Evolutionary conservation across 140 eudicot species (phyloP).

Genomic region (Anethum foeniculum): DNA sequence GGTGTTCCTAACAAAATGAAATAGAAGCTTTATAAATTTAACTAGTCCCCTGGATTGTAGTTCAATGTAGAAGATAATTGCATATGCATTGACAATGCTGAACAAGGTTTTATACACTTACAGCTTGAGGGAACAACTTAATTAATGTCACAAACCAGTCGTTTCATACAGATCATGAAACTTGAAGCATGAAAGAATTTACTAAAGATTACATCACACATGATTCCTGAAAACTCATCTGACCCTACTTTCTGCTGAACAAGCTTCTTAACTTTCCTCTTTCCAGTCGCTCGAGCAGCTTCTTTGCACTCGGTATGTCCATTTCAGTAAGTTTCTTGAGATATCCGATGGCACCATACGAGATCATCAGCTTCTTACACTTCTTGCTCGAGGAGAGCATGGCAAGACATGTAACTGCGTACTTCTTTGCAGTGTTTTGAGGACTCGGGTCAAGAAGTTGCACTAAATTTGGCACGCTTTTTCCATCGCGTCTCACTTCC

Average conservation of each 20-base stretch:
- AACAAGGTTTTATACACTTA: background rate
- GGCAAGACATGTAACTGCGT: constrained; percentile 54
- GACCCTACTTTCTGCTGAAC: constrained; percentile 55
- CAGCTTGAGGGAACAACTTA: background rate
- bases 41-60: no score
- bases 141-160: background rate
- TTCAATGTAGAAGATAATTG: no score
- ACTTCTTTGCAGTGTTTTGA: constrained; percentile 79
- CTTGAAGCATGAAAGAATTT: background rate
- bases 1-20: no score
- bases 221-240: background rate
- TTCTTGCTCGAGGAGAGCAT: constrained; percentile 68
- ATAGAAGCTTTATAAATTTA: no score
- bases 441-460: constrained; percentile 84
- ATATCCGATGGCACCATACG: constrained; percentile 96
- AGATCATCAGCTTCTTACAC: constrained; percentile 82
- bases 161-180: constrained; percentile 5
- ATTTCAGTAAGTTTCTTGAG: constrained; percentile 72
- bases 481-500: constrained; percentile 64
- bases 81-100: no score
- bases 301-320: constrained; percentile 69
- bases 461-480: constrained; percentile 78
- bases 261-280: constrained; percentile 70
- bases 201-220: background rate
- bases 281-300: constrained; percentile 64